A percentile compares a stretch with the other conserved stretches of the same genome.
Conservation (phyloP, 2,329 filamentous ascomycete genomes). For the Fusarium xyrophilum region DNA sequence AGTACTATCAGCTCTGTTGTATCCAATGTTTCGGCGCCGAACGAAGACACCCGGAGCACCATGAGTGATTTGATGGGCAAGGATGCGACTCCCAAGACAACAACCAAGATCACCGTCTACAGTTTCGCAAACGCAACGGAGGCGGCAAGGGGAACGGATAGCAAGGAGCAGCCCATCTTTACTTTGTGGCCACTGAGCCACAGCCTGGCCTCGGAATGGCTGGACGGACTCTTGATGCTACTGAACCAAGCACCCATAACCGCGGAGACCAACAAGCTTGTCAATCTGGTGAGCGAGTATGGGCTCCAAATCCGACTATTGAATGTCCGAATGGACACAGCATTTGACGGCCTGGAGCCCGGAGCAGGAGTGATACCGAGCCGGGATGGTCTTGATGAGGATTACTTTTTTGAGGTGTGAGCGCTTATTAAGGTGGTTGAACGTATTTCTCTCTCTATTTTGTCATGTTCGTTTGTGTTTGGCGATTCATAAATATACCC, state of each 20-base stretch:
- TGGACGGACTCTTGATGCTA: constrained; percentile 93
- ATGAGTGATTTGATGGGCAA: constrained; percentile 53
- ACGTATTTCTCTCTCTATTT: constrained; percentile 11
- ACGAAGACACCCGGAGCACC: constrained; percentile 57
- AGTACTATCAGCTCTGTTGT: constrained; percentile 89
- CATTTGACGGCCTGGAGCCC: constrained; percentile 69
- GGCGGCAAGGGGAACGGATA: constrained; percentile 45
- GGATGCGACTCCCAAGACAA: constrained; percentile 53
- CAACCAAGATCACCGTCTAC: constrained; percentile 91
- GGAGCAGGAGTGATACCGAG: constrained; percentile 80
- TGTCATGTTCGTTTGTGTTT: constrained; percentile 31
- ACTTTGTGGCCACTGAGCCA: constrained; percentile 83
- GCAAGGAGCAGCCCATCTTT: constrained; percentile 75
- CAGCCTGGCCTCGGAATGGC: constrained; percentile 90
- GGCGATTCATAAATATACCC: constrained; percentile 35
- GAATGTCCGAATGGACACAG: constrained; percentile 86
- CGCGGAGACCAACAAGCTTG: constrained; percentile 90
- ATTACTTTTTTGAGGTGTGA: constrained; percentile 88
- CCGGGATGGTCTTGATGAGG: constrained; percentile 84
- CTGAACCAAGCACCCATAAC: constrained; percentile 96
- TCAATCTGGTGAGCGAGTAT: constrained; percentile 85
- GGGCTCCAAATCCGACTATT: constrained; percentile 90
- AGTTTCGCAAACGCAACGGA: constrained; percentile 64
- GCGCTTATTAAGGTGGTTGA: not conserved
- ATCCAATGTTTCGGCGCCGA: constrained; percentile 82